phyloP scores from a whole-genome alignment of 441 rosid species.

The Adansonia gregorii region DNA sequence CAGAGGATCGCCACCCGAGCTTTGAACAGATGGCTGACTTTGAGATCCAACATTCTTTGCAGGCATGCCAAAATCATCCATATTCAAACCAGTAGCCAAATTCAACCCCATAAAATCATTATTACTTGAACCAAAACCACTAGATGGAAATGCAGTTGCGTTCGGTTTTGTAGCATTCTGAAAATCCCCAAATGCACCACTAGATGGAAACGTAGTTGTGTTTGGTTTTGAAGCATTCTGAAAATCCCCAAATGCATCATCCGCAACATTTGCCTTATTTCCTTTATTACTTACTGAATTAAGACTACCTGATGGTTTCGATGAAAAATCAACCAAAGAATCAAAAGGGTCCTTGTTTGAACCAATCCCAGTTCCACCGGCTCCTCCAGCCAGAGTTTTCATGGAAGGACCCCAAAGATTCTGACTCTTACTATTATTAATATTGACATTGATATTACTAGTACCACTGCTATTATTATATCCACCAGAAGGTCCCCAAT shows the following conservation, averaged over 20 bases:
- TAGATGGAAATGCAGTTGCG: constrained; percentile 45
- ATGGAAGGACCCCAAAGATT: constrained; percentile 68
- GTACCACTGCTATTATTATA: constrained; percentile 34
- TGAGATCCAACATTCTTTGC: constrained; percentile 43
- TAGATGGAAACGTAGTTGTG: constrained; percentile 45
- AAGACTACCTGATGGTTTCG: constrained; percentile 55
- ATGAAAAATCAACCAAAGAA: constrained; percentile 71
- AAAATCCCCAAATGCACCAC: constrained; percentile 61
- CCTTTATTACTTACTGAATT: constrained; percentile 51
- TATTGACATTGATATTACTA: constrained; percentile 43
- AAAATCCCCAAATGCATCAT: constrained; percentile 60
- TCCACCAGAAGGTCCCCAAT: constrained; percentile 55
- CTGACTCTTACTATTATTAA: constrained; percentile 42
- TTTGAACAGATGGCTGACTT: constrained; percentile 45
- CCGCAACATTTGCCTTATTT: constrained; percentile 38
- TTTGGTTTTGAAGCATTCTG: constrained; percentile 58
- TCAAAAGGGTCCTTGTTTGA: constrained; percentile 73
- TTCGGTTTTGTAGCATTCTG: constrained; percentile 60
- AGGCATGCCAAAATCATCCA: constrained; percentile 59
- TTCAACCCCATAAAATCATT: constrained; percentile 45
- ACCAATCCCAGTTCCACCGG: constrained; percentile 48
- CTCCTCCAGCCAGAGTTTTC: constrained; percentile 53
- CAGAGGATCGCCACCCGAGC: constrained; percentile 56
- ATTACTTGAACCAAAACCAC: constrained; percentile 43
- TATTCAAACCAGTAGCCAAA: constrained; percentile 35